Evolutionary conservation across 768 basidiomycete genomes (phyloP), one percentile per base, ranked within the genome.

Genomic region (Tricholomella constricta): DNA sequence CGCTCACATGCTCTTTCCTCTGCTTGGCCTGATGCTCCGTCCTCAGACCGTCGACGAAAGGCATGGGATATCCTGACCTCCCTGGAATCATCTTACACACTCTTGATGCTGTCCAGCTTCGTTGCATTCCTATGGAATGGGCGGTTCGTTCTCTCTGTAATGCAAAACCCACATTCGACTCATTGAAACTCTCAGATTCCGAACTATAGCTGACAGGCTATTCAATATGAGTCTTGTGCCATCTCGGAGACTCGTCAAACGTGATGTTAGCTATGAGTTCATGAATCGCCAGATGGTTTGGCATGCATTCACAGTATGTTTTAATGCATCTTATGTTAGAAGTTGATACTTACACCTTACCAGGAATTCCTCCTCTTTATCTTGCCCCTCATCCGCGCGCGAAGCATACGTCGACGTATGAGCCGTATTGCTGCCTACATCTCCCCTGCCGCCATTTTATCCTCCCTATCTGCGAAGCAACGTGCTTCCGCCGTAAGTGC

Each of bases 251-350:
- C 79, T 87, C 29, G 78, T 86, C 31, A 85, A 83, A 55, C 83
- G 90, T 15, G 88, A 95, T 61, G 90, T 98, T 45, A 96, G 91
- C 64, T 99, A 97, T 70, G 97, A 98, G 65, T 98, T 94, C 64
- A 96, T 98, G 92, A 98, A 98, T 63, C 89, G 97, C 60, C 96
- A 98, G 69, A 91, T 99, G 82, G 97, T 99, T 49, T 99, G 97
- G 97, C 92, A 95, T 65, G 91, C 94, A 0, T 96, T 98, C 69
- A 98, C 97, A 6, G 96, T 96, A 64, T 49, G 91, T 72, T 20
- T 32, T 20, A 37, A 22, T 27, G 8, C 17, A 9, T n/a, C 20
- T 22, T 31, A 19, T 37, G 31, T 42, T n/a, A n/a, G 15, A 45
- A 51, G 37, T 53, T 56, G 41, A n/a, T 45, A 8, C 48, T 56